A percentile compares a stretch with the other conserved stretches of the same genome.
Evolutionary conservation across 2,329 filamentous ascomycete species (phyloP).

Genomic region (Ophiognomonia clavigignenti-juglandacearum): DNA sequence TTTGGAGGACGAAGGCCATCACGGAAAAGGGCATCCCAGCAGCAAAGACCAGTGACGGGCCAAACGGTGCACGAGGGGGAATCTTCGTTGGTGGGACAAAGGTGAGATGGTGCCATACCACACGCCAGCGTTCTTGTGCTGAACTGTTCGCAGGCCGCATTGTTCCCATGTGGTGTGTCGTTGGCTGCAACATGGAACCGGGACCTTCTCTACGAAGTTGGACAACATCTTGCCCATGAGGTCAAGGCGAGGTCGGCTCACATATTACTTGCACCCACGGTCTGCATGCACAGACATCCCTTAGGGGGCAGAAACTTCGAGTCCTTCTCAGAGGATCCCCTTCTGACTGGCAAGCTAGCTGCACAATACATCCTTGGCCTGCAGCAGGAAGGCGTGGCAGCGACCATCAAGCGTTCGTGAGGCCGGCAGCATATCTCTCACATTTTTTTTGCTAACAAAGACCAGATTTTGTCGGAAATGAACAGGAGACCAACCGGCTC

Average conservation of each 20-base stretch:
- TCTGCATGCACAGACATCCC: constrained; percentile 78
- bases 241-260: constrained; percentile 68
- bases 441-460: constrained; percentile 10
- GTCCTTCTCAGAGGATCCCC: constrained; percentile 79
- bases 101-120: constrained; percentile 28
- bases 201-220: constrained; percentile 63
- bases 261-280: constrained; percentile 70
- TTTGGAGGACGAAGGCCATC: constrained; percentile 65
- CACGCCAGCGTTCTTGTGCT: neutral
- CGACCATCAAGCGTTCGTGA: constrained; percentile 68
- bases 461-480: constrained; percentile 64
- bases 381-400: constrained; percentile 68
- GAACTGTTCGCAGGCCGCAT: constrained; percentile 51
- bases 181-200: constrained; percentile 77
- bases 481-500: constrained; percentile 65
- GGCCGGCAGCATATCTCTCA: constrained; percentile 6
- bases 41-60: constrained; percentile 64
- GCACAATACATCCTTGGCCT: constrained; percentile 68
- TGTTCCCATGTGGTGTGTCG: constrained; percentile 75
- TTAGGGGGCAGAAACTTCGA: constrained; percentile 84
- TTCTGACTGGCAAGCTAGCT: constrained; percentile 69
- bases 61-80: constrained; percentile 64
- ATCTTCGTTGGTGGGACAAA: constrained; percentile 65
- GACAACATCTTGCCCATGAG: constrained; percentile 67
- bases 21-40: constrained; percentile 58